These are phyloP conservation scores for Beta lomatogona DNA, from an alignment of 179 eudicot genomes.

Conservation along the genomic window DNA sequence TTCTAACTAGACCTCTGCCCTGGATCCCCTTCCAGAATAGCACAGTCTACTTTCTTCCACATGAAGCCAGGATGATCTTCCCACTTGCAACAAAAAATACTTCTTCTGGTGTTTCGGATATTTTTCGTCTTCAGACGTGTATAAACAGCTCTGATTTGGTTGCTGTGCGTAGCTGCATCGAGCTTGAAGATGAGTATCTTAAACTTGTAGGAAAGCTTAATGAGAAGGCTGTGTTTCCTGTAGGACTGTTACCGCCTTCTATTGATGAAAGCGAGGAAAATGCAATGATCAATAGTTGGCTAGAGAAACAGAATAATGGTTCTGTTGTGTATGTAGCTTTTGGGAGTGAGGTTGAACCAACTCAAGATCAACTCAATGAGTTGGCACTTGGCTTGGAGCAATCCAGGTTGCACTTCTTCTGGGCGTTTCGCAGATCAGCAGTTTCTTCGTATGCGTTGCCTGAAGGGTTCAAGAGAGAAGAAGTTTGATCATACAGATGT, in stretches of 20 bases:
- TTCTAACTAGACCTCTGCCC: conserved; percentile 20
- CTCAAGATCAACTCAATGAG: no score
- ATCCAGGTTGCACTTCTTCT: not conserved
- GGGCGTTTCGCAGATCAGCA: no score
- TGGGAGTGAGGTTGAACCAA: no score
- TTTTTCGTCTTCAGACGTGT: not conserved
- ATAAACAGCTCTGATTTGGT: not conserved
- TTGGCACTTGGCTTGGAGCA: no score
- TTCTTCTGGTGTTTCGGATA: conserved; percentile 2
- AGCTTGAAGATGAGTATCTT: conserved; percentile 44
- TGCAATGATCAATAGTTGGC: no score
- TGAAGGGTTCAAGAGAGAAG: no score
- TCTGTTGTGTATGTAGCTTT: no score
- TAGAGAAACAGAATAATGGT: no score
- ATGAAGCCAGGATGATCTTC: not conserved
- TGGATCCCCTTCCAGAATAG: not conserved
- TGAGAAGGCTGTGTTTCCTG: conserved; percentile 35
- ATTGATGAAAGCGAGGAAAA: not conserved
- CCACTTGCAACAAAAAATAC: not conserved
- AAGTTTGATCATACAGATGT: no score
- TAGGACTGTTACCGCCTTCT: conserved; percentile 30
- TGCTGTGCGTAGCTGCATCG: conserved; percentile 35
- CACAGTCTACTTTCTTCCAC: not conserved
- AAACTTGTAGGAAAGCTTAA: conserved; percentile 34
- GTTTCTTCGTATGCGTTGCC: conserved; percentile 21